Conservation (phyloP, 768 basidiomycete species). For the Piloderma croceum region DNA sequence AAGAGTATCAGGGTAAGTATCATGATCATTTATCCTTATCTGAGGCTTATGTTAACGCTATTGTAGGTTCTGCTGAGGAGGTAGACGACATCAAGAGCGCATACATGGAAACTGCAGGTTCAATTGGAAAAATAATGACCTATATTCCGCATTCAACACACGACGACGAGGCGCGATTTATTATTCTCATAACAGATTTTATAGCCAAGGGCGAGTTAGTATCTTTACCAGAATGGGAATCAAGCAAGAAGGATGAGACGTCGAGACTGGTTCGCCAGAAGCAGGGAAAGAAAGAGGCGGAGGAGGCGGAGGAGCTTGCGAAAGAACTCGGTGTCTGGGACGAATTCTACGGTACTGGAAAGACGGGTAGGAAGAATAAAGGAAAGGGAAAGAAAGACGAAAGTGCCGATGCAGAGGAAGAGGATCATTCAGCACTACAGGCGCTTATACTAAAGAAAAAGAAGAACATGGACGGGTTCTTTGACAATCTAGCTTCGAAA, state of each 20-base stretch:
- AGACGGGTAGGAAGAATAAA: conserved; percentile 56
- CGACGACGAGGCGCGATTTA: conserved; percentile 83
- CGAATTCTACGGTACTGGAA: conserved; percentile 81
- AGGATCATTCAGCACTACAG: conserved; percentile 65
- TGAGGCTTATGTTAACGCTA: background rate
- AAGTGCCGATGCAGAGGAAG: conserved; percentile 40
- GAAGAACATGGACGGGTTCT: conserved; percentile 63
- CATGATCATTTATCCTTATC: background rate
- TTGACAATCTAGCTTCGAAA: conserved; percentile 71
- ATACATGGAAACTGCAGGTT: conserved; percentile 67
- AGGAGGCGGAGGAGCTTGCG: conserved; percentile 78
- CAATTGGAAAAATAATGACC: conserved; percentile 75
- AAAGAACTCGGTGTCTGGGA: conserved; percentile 93
- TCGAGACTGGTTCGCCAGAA: conserved; percentile 68
- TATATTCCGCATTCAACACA: conserved; percentile 80
- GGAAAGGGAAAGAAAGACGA: conserved; percentile 15
- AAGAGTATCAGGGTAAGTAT: conserved; percentile 79
- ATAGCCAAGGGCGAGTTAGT: conserved; percentile 59
- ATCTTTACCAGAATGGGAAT: conserved; percentile 56
- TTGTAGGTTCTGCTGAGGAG: conserved; percentile 80
- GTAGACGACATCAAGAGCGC: conserved; percentile 69
- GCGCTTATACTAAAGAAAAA: conserved; percentile 78
- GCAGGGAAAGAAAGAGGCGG: conserved; percentile 70
- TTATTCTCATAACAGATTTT: conserved; percentile 58
- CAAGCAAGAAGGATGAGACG: conserved; percentile 73